Base-by-base conservation (phyloP, 306 rosid species). In the Leucaena leucocephala region DNA sequence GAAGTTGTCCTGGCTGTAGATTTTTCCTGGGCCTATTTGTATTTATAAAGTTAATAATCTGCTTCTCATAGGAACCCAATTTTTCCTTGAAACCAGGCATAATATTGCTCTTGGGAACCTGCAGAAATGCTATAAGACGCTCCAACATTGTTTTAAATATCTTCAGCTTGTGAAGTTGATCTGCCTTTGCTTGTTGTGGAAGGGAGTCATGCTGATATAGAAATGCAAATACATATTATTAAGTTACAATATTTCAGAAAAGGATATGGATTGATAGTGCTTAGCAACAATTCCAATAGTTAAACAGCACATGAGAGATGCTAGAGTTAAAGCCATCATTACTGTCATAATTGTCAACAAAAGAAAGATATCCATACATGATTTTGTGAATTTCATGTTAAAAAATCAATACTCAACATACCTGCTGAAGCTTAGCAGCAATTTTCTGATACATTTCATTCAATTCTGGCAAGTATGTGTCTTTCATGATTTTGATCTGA, bases 401-500 rank as follows among this genome's bases (percentile, higher is more conserved):
- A 48, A 6, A 6, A 27, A 64, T 21, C 42, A 72, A 57, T 54
- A 71, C 43, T 27, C 33, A 68, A 61, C 88, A 79, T 86, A 91
- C 98, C 97, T 85, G 97, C 71, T 85, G 88, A 80, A 95, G 80
- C 87, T 86, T 95, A 34, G 83, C 9, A 70, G 85, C 82, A 79
- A 95, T 85, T 86, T 87, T 92, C 78, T 85, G 90, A 85, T 84
- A 84, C 97, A 95, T 86, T 36, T 95, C 98, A 72, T 10, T 84
- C 70, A 95, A 77, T 80, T 92, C 98, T 8, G 88, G 84, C 62
- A 80, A 85, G 90, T 95, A 88, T 78, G 34, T 64, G 49, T 92
- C 97, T 88, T 86, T 92, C 98, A 92, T 84, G 61, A 27, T 55
- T 85, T 88, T 86, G 74, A 95, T 91, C 98, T 92, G 88, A 71